Evolutionary conservation across 768 basidiomycete species (phyloP).

Genomic region (Dendrothele bispora): DNA sequence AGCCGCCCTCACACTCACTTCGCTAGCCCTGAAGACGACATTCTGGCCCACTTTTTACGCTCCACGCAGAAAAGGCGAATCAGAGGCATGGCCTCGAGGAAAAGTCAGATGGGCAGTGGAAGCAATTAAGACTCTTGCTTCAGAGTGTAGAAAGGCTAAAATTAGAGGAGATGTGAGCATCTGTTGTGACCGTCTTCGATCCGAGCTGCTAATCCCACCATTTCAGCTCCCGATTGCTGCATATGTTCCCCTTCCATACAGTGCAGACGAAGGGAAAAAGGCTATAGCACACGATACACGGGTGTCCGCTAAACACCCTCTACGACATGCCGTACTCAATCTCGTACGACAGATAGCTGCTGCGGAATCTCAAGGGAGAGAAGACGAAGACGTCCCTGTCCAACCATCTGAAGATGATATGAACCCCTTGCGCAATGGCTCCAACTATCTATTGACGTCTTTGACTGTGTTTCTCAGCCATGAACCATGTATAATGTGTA

Average conservation of each 20-base stretch:
- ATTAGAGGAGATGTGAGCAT: conserved; percentile 57
- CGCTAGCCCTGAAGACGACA: conserved; percentile 62
- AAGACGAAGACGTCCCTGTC: no score
- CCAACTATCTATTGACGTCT: conserved; percentile 87
- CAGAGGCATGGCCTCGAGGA: conserved; percentile 64
- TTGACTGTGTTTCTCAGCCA: conserved; percentile 87
- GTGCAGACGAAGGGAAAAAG: conserved; percentile 17
- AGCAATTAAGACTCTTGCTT: conserved; percentile 56
- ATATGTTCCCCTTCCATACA: conserved; percentile 59
- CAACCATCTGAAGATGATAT: not conserved
- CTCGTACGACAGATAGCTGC: conserved; percentile 66
- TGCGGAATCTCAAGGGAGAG: conserved; percentile 23
- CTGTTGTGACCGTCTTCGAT: conserved; percentile 3
- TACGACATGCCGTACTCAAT: conserved; percentile 85
- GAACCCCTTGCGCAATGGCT: conserved; percentile 49
- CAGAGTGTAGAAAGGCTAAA: conserved; percentile 47
- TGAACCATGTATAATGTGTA: conserved; percentile 98
- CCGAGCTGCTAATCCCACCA: not conserved
- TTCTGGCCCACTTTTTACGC: conserved; percentile 88
- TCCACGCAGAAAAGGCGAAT: conserved; percentile 67
- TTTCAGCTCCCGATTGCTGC: conserved; percentile 74
- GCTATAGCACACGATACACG: conserved; percentile 69
- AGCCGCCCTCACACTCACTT: conserved; percentile 65
- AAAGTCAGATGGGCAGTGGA: conserved; percentile 75
- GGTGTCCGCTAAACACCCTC: conserved; percentile 63